phyloP scores from a whole-genome alignment of 1,284 basidiomycete genomes.

The Boletellus dicymbophilus region DNA sequence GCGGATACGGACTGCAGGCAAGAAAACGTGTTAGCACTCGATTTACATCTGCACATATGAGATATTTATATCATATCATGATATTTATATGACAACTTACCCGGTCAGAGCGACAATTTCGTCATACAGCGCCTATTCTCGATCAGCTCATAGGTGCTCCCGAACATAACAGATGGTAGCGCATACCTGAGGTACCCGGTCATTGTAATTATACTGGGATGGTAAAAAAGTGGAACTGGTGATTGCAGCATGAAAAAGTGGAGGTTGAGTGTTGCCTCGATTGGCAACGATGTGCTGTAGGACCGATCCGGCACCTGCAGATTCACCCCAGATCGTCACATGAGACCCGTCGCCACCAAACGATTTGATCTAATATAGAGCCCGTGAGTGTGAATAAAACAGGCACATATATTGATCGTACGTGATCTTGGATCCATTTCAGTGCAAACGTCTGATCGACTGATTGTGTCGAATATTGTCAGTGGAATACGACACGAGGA shows the following conservation, averaged over 20 bases:
- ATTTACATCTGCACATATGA: constrained; percentile 21
- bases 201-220: constrained; percentile 31
- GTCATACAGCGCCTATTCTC: constrained; percentile 21
- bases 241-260: constrained; percentile 26
- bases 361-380: constrained; percentile 18
- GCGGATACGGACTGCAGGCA: constrained; percentile 29
- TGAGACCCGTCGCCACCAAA: constrained; percentile 29
- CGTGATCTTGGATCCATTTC: constrained; percentile 33
- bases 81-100: constrained; percentile 3
- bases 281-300: constrained; percentile 22
- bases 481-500: background rate
- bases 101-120: constrained; percentile 11
- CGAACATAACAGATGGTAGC: background rate
- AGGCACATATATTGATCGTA: background rate
- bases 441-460: constrained; percentile 34
- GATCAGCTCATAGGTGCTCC: background rate
- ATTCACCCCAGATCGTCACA: constrained; percentile 34
- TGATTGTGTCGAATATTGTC: background rate
- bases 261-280: constrained; percentile 18
- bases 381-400: background rate
- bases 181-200: constrained; percentile 17
- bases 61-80: background rate
- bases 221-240: constrained; percentile 26
- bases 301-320: constrained; percentile 22
- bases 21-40: constrained; percentile 20